A percentile compares a stretch with the other conserved stretches of the same genome.
These are phyloP conservation scores for Acacia pycnantha DNA, from an alignment of 331 rosid genomes.

Conservation along the genomic window DNA sequence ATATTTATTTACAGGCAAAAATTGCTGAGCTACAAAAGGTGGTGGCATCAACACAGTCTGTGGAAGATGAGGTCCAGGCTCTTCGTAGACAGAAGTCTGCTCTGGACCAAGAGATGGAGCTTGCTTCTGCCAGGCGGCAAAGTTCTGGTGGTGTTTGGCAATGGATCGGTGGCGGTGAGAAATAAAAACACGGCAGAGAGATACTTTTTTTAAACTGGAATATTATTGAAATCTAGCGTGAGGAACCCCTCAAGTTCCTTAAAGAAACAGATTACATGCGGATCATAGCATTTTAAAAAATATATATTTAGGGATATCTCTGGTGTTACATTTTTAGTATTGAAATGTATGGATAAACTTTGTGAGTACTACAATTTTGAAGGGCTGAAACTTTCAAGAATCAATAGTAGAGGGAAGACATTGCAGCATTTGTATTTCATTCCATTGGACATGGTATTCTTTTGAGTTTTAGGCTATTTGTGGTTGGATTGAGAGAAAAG, in stretches of 20 bases:
- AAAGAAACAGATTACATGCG: conserved; percentile 23
- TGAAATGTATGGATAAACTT: conserved; percentile 29
- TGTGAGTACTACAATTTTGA: conserved; percentile 33
- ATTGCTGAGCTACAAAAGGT: conserved; percentile 73
- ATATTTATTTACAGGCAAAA: conserved; percentile 67
- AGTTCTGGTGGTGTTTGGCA: conserved; percentile 89
- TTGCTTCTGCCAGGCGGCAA: conserved; percentile 66
- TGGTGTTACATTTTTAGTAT: conserved; percentile 19
- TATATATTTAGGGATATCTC: conserved; percentile 22
- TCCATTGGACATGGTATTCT: conserved; percentile 5
- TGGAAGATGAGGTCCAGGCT: conserved; percentile 75
- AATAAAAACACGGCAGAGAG: conserved; percentile 8
- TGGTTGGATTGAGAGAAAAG: too few relatives aligned
- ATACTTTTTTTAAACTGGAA: background rate
- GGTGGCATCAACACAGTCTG: conserved; percentile 72
- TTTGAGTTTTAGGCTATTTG: background rate
- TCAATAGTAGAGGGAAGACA: conserved; percentile 24
- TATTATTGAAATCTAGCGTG: conserved; percentile 2
- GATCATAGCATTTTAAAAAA: conserved; percentile 25
- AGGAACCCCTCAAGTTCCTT: conserved; percentile 20
- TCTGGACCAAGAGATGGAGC: conserved; percentile 71
- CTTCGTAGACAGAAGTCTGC: conserved; percentile 81
- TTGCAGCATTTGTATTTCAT: conserved; percentile 21
- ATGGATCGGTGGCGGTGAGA: conserved; percentile 57
- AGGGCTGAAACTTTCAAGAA: conserved; percentile 25